Evolutionary conservation across 495 filamentous ascomycete species (phyloP).

Genomic region (Aspergillus avenaceus): DNA sequence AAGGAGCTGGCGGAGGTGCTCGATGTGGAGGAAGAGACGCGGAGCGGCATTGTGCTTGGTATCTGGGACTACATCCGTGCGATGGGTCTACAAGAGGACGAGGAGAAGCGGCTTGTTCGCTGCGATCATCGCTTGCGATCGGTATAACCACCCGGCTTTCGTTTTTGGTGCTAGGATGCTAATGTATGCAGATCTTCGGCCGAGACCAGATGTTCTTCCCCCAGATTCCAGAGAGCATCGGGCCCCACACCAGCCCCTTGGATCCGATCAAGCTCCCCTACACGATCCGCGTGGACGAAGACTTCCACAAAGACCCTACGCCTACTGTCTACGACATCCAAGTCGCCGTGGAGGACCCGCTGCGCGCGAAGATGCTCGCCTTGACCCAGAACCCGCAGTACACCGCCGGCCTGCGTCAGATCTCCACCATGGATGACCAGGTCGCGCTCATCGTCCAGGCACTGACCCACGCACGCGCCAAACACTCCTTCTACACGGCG

Average conservation of each 20-base stretch:
- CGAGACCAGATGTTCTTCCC: constrained; percentile 83
- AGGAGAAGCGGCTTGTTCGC: constrained; percentile 84
- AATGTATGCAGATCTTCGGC: constrained; percentile 61
- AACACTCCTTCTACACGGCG: constrained; percentile 74
- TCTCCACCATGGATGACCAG: constrained; percentile 73
- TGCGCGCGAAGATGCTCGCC: constrained; percentile 61
- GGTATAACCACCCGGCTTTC: constrained; percentile 44
- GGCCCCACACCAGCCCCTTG: constrained; percentile 68
- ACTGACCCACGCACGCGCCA: constrained; percentile 72
- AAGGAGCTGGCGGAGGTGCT: constrained; percentile 77
- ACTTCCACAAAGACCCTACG: constrained; percentile 59
- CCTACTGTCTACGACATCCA: constrained; percentile 86
- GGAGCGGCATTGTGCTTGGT: constrained; percentile 79
- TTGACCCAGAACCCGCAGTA: constrained; percentile 52
- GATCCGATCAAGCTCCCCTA: constrained; percentile 83
- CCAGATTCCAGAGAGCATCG: constrained; percentile 71
- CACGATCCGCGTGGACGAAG: constrained; percentile 89
- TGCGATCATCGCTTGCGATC: constrained; percentile 78
- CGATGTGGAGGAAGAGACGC: constrained; percentile 81
- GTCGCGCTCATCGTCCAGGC: constrained; percentile 75
- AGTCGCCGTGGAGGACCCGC: constrained; percentile 79
- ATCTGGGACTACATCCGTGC: constrained; percentile 94
- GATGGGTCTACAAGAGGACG: constrained; percentile 83
- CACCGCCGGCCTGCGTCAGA: constrained; percentile 60
- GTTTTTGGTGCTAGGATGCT: constrained; percentile 3